Conservation (phyloP, 768 basidiomycete genomes). For the Leucosporidium scottii region DNA sequence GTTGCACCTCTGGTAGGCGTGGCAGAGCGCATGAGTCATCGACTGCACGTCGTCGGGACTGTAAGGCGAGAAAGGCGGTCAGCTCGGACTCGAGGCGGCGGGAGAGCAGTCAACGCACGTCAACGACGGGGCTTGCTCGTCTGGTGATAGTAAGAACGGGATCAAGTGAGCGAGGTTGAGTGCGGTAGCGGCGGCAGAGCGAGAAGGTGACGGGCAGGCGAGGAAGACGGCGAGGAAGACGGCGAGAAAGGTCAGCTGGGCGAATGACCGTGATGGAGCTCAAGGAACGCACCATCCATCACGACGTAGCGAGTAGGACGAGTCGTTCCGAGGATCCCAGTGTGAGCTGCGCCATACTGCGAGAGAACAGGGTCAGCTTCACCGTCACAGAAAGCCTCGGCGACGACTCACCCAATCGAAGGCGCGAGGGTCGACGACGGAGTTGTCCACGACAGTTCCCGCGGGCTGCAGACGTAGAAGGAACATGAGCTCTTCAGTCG, state of each 20-base stretch:
- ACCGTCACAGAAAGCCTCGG: not conserved
- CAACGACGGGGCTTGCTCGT: not conserved
- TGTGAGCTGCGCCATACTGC: slow-evolving; percentile 5
- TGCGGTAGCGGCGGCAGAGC: too few species aligned
- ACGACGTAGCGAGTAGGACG: slow-evolving; percentile 14
- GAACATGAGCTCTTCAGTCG: too few species aligned
- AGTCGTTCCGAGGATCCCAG: slow-evolving; percentile 12
- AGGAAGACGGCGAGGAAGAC: too few species aligned
- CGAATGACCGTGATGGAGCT: not conserved
- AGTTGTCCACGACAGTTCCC: slow-evolving; percentile 14
- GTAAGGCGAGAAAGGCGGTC: not conserved
- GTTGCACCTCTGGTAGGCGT: slow-evolving; percentile 20
- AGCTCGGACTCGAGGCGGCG: too few species aligned
- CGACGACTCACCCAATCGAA: not conserved
- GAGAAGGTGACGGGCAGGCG: too few species aligned
- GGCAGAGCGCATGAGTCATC: not conserved
- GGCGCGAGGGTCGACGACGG: slow-evolving; percentile 3
- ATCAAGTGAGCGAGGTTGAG: not conserved
- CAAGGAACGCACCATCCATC: slow-evolving; percentile 4
- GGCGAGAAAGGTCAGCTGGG: not conserved
- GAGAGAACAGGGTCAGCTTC: too few species aligned
- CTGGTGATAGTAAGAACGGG: not conserved
- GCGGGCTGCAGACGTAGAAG: not conserved
- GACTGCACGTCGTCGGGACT: slow-evolving; percentile 12
- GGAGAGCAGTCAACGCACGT: not conserved